phyloP scores from a whole-genome alignment of 768 basidiomycete species.

The Termitomyces sp. region DNA sequence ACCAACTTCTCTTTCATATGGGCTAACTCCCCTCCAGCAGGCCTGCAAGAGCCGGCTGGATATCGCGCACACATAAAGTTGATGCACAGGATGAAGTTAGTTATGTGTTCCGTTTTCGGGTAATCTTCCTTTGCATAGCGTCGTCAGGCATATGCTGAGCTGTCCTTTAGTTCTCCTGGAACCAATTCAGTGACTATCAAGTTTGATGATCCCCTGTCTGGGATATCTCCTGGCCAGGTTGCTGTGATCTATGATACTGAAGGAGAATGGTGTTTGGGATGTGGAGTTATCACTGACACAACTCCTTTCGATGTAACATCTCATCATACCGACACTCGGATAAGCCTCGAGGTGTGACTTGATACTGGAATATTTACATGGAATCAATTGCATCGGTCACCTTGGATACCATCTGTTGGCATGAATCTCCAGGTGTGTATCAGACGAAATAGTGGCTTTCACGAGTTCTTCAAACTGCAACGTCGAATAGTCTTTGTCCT shows the following conservation, averaged over 20 bases:
- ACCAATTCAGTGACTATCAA: constrained; percentile 31
- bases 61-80: constrained; percentile 50
- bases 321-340: too few species aligned
- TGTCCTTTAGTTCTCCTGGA: constrained; percentile 10
- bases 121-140: constrained; percentile 19
- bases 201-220: constrained; percentile 57
- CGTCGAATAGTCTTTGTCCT: background rate
- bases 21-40: constrained; percentile 47
- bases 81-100: constrained; percentile 61
- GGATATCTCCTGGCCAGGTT: constrained; percentile 77
- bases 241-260: constrained; percentile 65
- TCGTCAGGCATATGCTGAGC: constrained; percentile 4
- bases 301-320: background rate
- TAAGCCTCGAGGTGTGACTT: background rate
- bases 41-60: constrained; percentile 35
- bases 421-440: background rate
- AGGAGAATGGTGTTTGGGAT: constrained; percentile 77
- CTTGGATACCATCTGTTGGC: background rate
- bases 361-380: background rate
- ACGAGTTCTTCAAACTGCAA: background rate
- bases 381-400: background rate
- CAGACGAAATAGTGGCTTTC: background rate
- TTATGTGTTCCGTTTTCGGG: constrained; percentile 48
- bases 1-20: constrained; percentile 75
- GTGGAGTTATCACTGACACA: constrained; percentile 52